phyloP scores from a whole-genome alignment of 2,329 filamentous ascomycete genomes.

The Periconia sp. region DNA sequence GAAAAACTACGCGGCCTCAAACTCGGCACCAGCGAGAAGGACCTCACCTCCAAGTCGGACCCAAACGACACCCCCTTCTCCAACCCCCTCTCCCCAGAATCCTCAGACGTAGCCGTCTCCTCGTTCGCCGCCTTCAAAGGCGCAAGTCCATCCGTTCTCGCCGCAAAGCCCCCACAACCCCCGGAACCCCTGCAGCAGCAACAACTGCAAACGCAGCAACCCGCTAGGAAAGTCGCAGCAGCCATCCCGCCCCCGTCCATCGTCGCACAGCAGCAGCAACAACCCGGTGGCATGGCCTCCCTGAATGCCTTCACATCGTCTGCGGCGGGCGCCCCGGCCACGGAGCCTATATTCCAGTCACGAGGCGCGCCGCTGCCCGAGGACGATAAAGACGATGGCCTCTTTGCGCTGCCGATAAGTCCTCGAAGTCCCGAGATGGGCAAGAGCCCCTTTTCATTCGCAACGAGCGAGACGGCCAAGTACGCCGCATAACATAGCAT shows the following conservation, averaged over 20 bases:
- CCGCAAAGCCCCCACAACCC: conserved; percentile 45
- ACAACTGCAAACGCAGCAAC: conserved; percentile 26
- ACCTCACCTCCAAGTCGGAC: conserved; percentile 55
- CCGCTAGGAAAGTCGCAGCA: conserved; percentile 37
- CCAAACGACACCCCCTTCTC: conserved; percentile 30
- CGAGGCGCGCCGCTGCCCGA: conserved; percentile 38
- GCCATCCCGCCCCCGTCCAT: conserved; percentile 42
- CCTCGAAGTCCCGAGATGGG: conserved; percentile 84
- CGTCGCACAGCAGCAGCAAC: conserved; percentile 42
- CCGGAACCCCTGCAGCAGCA: conserved; percentile 20
- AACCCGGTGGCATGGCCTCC: conserved; percentile 43
- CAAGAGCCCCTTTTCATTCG: conserved; percentile 75
- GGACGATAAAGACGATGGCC: conserved; percentile 70
- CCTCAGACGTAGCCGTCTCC: conserved; percentile 64
- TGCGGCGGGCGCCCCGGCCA: conserved; percentile 8
- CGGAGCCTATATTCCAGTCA: conserved; percentile 29
- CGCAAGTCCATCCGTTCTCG: conserved; percentile 41
- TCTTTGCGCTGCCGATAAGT: conserved; percentile 86
- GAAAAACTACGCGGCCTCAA: conserved; percentile 81
- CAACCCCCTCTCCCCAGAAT: conserved; percentile 62
- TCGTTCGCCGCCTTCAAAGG: conserved; percentile 62
- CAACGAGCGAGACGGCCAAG: conserved; percentile 35
- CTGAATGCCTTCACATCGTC: conserved; percentile 46
- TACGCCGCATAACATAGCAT: conserved; percentile 23
- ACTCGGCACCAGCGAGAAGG: conserved; percentile 70